Evolutionary conservation across 257 asterid genomes (phyloP), one percentile per base, ranked within the genome.

Genomic region (Rubia yunnanensis): DNA sequence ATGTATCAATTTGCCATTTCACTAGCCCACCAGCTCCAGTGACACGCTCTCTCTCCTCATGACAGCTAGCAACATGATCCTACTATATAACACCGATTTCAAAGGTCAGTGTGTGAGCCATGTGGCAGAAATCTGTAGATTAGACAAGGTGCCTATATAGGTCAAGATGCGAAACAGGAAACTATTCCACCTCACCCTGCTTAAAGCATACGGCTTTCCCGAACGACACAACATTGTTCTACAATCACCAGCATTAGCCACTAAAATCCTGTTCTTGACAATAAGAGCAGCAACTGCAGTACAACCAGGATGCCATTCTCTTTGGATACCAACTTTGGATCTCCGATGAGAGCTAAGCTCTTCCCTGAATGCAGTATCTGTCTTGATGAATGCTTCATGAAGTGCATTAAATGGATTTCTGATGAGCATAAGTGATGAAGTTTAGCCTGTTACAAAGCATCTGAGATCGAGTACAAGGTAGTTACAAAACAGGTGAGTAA

Each of bases 211-310:
- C 52, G 97, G 85, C 30, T 58, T 78, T 64, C 95, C 99, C 17
- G 78, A 75, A 28, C 94, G 95, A 78, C 95, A 88, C 69, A 92
- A 56, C 63, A 92, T 84, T 36, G 90, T 73, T 82, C 94, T 82
- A 88, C 99, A 87, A 69, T 92, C 99, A 15, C 99, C 99, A 63
- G 96, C 96, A 86, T 90, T 92, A 75, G 99, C 99, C 76, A 92
- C 91, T 76, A 86, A 84, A 55, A 89, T 80, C 80, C 79, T 84
- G 80, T 86, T 74, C 78, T 78, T 78, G 66, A 87, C 81, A 61
- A 89, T 75, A 64, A 92, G 84, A 65, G 91, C 82, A 78, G 88
- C 80, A 70, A 86, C 70, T 60, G 95, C 99, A 82, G 97, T 88
- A 74, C 99, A 89, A 67, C 97, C 99, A 78, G 99, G 99, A 79